Percentiles rank a stretch among this genome's conserved stretches.
Evolutionary conservation across 306 rosid genomes (phyloP).

Genomic region (peach (Prunus persica)): DNA sequence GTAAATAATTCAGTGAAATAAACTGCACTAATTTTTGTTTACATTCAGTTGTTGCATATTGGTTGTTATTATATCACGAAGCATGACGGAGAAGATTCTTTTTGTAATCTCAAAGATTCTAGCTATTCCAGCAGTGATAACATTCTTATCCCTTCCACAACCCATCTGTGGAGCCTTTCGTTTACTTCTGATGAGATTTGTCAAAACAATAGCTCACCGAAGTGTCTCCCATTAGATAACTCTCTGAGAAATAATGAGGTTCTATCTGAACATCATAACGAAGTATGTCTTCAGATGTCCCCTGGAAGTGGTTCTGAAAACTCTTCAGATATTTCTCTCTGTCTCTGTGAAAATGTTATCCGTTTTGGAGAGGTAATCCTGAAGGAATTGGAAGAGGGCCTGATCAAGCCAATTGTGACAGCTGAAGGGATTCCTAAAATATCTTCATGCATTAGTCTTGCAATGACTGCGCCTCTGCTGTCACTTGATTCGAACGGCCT

Average conservation of each 20-base stretch:
- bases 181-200: conserved; percentile 47
- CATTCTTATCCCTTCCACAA: conserved; percentile 44
- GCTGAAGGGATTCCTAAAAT: conserved; percentile 28
- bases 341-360: conserved; percentile 46
- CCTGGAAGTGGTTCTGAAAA: conserved; percentile 23
- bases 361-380: conserved; percentile 31
- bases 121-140: conserved; percentile 28
- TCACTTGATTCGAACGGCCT: conserved; percentile 36
- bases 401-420: conserved; percentile 32
- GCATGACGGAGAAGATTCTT: conserved; percentile 40
- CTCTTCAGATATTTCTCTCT: conserved; percentile 63
- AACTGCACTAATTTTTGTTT: conserved; percentile 27
- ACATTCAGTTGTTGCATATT: conserved; percentile 72
- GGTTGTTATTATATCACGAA: conserved; percentile 67
- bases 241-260: conserved; percentile 27
- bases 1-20: conserved; percentile 8
- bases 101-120: conserved; percentile 40
- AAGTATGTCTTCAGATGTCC: conserved; percentile 30
- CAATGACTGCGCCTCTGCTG: conserved; percentile 8
- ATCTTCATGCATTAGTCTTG: conserved; percentile 24
- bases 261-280: conserved; percentile 32
- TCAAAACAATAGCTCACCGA: conserved; percentile 25
- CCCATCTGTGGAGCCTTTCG: conserved; percentile 63
- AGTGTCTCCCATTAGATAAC: conserved; percentile 26
- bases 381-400: conserved; percentile 29